Evolutionary conservation across 2,329 filamentous ascomycete genomes (phyloP).

Genomic region (Fusarium setosum): DNA sequence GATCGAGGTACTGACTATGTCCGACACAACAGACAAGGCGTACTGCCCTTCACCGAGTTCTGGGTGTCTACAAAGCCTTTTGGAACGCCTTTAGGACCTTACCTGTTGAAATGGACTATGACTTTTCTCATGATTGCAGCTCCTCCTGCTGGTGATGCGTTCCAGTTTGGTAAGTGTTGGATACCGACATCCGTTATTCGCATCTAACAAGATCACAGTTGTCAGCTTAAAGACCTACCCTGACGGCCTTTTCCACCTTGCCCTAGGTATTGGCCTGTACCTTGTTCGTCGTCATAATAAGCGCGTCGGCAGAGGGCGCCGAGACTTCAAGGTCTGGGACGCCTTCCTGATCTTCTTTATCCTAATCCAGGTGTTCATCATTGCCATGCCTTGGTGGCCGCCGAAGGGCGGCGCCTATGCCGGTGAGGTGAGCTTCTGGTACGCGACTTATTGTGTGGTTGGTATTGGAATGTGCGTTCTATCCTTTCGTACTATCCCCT

Average conservation of each 20-base stretch:
- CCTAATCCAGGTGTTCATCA: constrained; percentile 68
- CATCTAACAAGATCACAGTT: constrained; percentile 55
- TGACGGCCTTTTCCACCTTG: constrained; percentile 65
- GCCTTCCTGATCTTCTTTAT: constrained; percentile 68
- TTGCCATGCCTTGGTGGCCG: constrained; percentile 80
- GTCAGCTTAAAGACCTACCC: constrained; percentile 71
- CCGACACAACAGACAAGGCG: constrained; percentile 60
- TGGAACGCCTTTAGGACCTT: constrained; percentile 71
- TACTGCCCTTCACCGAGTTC: constrained; percentile 68
- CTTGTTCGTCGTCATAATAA: constrained; percentile 66
- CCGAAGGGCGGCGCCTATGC: constrained; percentile 68
- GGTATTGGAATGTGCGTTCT: constrained; percentile 71
- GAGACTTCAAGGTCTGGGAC: constrained; percentile 71
- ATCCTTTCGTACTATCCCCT: accelerated
- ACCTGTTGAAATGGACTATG: constrained; percentile 66
- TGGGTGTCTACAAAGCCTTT: constrained; percentile 74
- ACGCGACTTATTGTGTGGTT: constrained; percentile 74
- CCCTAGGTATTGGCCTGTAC: constrained; percentile 67
- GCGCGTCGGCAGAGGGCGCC: constrained; percentile 57
- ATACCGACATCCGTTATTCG: accelerated
- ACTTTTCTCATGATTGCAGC: constrained; percentile 71
- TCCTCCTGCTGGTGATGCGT: constrained; percentile 72
- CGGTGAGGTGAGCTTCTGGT: constrained; percentile 79
- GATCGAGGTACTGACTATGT: not conserved
- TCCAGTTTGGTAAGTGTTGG: constrained; percentile 63